A percentile compares a stretch with the other conserved stretches of the same genome.
Conservation (phyloP, 352 stramenopile genomes). For the Globisporangium abappressorium region DNA sequence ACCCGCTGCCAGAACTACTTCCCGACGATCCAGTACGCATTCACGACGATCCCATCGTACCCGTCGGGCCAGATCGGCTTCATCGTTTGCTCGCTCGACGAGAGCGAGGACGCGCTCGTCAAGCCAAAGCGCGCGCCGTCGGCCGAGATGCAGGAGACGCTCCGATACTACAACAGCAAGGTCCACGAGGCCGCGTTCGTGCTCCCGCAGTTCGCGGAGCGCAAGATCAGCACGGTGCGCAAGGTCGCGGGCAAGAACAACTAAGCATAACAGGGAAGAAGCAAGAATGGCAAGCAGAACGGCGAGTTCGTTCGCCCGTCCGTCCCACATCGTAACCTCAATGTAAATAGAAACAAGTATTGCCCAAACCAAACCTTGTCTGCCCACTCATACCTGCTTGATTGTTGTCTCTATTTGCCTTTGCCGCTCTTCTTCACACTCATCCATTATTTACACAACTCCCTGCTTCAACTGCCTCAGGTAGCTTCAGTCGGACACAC, state of each 20-base stretch:
- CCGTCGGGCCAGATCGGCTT: conserved; percentile 99
- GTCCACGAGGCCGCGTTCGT: conserved; percentile 97
- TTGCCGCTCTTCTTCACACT: background rate
- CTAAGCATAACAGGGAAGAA: conserved; percentile 6
- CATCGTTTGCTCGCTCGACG: conserved; percentile 87
- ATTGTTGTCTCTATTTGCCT: background rate
- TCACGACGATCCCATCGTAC: conserved; percentile 99
- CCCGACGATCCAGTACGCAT: conserved; percentile 97
- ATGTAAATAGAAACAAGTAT: conserved; percentile 14
- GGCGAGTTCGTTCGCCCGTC: background rate
- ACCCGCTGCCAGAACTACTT: conserved; percentile 89
- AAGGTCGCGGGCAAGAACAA: conserved; percentile 33
- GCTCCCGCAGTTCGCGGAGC: conserved; percentile 92
- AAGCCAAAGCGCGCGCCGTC: conserved; percentile 69
- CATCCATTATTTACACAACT: background rate
- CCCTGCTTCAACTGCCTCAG: background rate
- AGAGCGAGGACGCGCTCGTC: conserved; percentile 47
- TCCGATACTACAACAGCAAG: conserved; percentile 94
- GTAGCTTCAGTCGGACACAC: conserved; percentile 14
- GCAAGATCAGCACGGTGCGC: conserved; percentile 74
- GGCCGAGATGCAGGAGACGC: conserved; percentile 54
- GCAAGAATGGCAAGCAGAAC: background rate
- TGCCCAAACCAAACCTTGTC: background rate
- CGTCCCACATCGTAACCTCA: conserved; percentile 6
- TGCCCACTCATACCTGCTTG: background rate